Evolutionary conservation across 345 rosid species (phyloP), one percentile per base, ranked within the genome.

Genomic region (Eucalyptus microcorys): DNA sequence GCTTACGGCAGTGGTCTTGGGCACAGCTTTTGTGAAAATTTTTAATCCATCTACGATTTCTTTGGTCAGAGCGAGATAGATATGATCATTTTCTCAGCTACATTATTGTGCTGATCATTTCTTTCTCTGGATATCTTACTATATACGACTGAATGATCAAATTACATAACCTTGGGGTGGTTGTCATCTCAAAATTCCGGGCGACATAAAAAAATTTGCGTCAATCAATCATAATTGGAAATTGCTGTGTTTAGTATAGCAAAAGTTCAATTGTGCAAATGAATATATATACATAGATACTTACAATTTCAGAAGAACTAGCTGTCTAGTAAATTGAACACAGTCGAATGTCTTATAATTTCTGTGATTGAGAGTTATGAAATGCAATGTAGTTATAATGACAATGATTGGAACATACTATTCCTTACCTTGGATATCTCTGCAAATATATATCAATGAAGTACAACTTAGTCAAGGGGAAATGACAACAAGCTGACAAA

Each of bases 1-100:
- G 80, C 94, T 98, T 86, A 97, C 99, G 80, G 99, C 94, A 43
- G 97, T 98, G 30, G 93, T 98, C 90, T 89, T 95, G 81, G 99
- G 99, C 89, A 97, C 99, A 88, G 92, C 96, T 90, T 86, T 97
- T 92, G 99, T 92, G 89, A 97, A 97, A 95, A 93, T 96, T 88
- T 95, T 92, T 91, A 94, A 96, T 90, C 96, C 96, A 61, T 91
- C 99, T 55, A 94, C 99, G 45, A 96, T 98, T 91, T 90, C 97
- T 88, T 95, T 98, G 98, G 99, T 98, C 87, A 95, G 96, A 91
- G 89, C 49, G 32, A 90, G 76, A 86, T 88, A 85, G 71, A 86
- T 37, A 52, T 47, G 9, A 84, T 21, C 71, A 49, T 50, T 71
- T 90, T 57, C 22, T 84, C 57, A 76, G 64, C 49, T 86, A 64